Evolutionary conservation across 371 early-diverging fungal species (phyloP).

Genomic region (Mortierella sp.): DNA sequence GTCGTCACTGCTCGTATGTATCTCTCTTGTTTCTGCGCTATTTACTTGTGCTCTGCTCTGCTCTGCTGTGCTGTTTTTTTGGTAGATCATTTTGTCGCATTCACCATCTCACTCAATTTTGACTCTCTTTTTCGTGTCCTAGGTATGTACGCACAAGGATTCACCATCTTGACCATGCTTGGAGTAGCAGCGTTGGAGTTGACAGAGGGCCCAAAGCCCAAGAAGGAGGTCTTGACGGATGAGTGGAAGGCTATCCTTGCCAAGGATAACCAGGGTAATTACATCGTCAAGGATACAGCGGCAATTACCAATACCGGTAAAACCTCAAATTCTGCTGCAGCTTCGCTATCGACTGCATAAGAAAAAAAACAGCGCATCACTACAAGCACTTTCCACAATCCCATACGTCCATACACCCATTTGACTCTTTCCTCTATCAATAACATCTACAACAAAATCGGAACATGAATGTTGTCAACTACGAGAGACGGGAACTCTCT

Average conservation of each 20-base stretch:
- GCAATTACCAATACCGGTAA: background rate
- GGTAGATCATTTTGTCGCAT: no score
- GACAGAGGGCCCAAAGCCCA: constrained; percentile 31
- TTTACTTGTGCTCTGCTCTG: no score
- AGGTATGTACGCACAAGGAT: constrained; percentile 55
- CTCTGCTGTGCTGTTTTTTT: no score
- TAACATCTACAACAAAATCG: no score
- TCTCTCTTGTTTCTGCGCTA: background rate
- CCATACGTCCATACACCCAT: background rate
- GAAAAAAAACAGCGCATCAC: no score
- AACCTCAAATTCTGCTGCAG: constrained; percentile 3
- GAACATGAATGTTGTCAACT: background rate
- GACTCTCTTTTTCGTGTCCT: background rate
- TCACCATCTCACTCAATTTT: background rate
- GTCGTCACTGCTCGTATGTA: constrained; percentile 83
- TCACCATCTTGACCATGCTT: constrained; percentile 53
- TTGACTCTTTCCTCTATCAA: no score
- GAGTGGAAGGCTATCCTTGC: constrained; percentile 55
- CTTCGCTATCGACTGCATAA: constrained; percentile 24
- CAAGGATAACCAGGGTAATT: constrained; percentile 48
- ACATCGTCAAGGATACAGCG: constrained; percentile 38
- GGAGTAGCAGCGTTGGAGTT: constrained; percentile 51
- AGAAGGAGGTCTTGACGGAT: constrained; percentile 48
- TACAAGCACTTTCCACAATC: no score
- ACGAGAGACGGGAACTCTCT: no score